Evolutionary conservation across 2,329 filamentous ascomycete genomes (phyloP).

Genomic region (Xylariaceae sp.): DNA sequence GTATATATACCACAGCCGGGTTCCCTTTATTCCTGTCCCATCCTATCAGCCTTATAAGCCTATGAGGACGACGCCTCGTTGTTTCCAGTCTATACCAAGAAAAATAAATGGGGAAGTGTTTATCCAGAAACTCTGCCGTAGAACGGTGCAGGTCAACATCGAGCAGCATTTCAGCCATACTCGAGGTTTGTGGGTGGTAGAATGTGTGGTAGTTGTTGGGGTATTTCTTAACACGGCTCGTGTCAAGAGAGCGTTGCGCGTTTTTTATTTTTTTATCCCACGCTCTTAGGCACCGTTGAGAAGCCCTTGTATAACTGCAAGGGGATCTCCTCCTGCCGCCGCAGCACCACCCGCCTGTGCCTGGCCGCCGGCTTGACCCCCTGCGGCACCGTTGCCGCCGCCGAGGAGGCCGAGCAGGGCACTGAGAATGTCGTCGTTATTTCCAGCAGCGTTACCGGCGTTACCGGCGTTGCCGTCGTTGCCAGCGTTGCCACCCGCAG

Average conservation of each 20-base stretch:
- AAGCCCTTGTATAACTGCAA: conserved; percentile 7
- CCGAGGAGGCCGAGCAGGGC: conserved; percentile 20
- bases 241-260: background rate
- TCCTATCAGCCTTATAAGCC: background rate
- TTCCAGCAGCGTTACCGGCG: conserved; percentile 5
- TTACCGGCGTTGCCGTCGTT: conserved; percentile 2
- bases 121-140: too few relatives aligned
- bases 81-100: background rate
- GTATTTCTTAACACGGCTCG: background rate
- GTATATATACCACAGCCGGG: conserved; percentile 5
- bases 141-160: too few relatives aligned
- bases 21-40: conserved; percentile 1
- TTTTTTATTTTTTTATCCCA: too few relatives aligned
- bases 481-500: background rate
- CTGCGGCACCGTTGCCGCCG: background rate
- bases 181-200: too few relatives aligned
- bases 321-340: conserved; percentile 1
- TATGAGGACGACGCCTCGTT: background rate
- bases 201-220: too few relatives aligned
- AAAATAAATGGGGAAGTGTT: background rate
- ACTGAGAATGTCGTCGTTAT: conserved; percentile 12
- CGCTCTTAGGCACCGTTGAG: conserved; percentile 3
- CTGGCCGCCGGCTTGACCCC: background rate
- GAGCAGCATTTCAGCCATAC: too few relatives aligned
- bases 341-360: background rate